These are phyloP conservation scores for Saturnispora halmiae DNA, from an alignment of 805 yeast species.

Conservation along the genomic window DNA sequence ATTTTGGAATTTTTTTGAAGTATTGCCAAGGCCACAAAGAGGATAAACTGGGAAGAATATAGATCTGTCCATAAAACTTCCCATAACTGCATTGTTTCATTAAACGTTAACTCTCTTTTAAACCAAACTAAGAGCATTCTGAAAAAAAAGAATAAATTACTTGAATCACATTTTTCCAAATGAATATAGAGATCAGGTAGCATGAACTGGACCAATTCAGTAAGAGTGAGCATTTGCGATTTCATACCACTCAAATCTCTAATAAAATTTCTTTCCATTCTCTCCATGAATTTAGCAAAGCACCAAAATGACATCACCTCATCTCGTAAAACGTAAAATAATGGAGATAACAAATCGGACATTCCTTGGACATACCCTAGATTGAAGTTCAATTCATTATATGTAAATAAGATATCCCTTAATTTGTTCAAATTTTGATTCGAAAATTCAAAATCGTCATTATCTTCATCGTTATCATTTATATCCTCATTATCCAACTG, in stretches of 20 bases:
- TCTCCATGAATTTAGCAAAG: constrained; percentile 77
- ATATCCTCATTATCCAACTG: constrained; percentile 25
- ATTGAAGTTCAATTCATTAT: constrained; percentile 72
- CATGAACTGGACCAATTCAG: constrained; percentile 83
- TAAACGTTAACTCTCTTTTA: constrained; percentile 81
- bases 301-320: constrained; percentile 84
- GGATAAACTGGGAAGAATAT: constrained; percentile 77
- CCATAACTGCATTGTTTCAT: constrained; percentile 76
- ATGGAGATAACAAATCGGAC: constrained; percentile 86
- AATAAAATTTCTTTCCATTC: constrained; percentile 90
- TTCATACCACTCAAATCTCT: constrained; percentile 92
- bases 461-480: constrained; percentile 24
- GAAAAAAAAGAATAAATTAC: constrained; percentile 86
- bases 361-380: constrained; percentile 97
- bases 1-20: constrained; percentile 77
- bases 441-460: constrained; percentile 48
- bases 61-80: constrained; percentile 86
- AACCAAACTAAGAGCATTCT: constrained; percentile 94
- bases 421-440: constrained; percentile 69
- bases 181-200: constrained; percentile 77
- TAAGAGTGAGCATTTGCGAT: constrained; percentile 72
- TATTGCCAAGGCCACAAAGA: constrained; percentile 83
- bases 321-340: constrained; percentile 58
- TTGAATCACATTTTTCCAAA: constrained; percentile 78
- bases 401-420: constrained; percentile 75